Base-by-base conservation (phyloP, 2,329 filamentous ascomycete species). In the Fusarium goolgardi region DNA sequence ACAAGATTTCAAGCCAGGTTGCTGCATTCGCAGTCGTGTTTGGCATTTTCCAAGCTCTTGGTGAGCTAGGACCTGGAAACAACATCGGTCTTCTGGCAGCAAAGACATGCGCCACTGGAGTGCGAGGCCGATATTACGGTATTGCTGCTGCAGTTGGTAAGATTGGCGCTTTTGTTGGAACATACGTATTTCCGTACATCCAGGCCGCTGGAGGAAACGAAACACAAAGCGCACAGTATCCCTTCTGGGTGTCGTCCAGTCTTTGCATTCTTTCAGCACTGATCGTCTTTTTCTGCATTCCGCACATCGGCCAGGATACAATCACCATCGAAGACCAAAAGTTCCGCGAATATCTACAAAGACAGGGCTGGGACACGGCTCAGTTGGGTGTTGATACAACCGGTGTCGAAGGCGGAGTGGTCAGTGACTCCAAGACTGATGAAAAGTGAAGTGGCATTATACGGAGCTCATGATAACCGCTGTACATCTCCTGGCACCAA, bases 31-130 rank as follows among this genome's bases (percentile, higher is more conserved):
- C 77, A 15, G 76, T 80, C 12, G 73, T 80, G 0, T 80, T 78
- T 9, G 79, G 78, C 8, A 77, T 81, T 31, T 81, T 80, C 65
- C 71, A 77, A 39, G 72, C 78, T 1, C 75, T 80, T 5, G 79
- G 79, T 46, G 78, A 81, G 77, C 80, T 96, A 40, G 94, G 94
- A 0, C 93, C 94, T 0, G 94, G 94, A 15, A 92, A 97, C 81
- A 97, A 97, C 77, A 97, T 97, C 71, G 94, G 94, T 4, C 85
- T 97, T 1, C 79, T 96, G 31, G 94, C 94, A 0, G 91, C 91
- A 46, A 97, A 97, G 82, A 94, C 92, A 3, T 94, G 90, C 73
- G 93, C 94, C 0, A 97, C 94, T 6, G 91, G 91, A 20, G 90
- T 97, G n/a, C 87, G 94, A 39, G 94, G 94, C 4, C 83, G 82